Evolutionary conservation across 306 rosid species (phyloP).

Genomic region (Lathyrus sativus): DNA sequence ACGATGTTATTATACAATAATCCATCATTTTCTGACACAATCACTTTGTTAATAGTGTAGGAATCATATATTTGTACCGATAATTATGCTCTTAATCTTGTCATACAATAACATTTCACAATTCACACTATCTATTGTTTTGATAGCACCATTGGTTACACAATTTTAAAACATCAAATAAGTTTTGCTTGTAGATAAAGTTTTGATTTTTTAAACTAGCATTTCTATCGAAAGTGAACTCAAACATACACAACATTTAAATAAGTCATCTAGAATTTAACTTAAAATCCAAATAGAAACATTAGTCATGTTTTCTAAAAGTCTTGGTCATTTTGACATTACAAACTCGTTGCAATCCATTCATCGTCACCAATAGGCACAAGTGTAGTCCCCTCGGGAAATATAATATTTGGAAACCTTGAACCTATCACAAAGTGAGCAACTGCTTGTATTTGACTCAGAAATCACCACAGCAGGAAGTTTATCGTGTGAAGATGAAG

Average conservation of each 20-base stretch:
- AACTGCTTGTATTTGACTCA: conserved; percentile 13
- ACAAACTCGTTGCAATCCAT: neutral
- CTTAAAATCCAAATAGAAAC: no score
- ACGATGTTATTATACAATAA: no score
- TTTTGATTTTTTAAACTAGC: no score
- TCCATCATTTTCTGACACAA: no score
- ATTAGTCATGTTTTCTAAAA: no score
- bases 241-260: no score
- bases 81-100: no score
- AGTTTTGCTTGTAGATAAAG: no score
- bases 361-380: neutral
- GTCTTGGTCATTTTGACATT: neutral
- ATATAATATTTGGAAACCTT: neutral
- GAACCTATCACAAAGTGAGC: neutral
- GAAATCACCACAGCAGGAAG: conserved; percentile 9
- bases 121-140: neutral
- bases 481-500: conserved; percentile 21
- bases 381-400: neutral
- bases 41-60: no score
- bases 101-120: neutral
- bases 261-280: no score
- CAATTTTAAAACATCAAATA: neutral
- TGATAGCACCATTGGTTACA: neutral
- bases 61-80: no score
- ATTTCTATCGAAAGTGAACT: no score